Evolutionary conservation across 306 rosid genomes (phyloP), one percentile per base, ranked within the genome.

Genomic region (Fagus sylvatica): DNA sequence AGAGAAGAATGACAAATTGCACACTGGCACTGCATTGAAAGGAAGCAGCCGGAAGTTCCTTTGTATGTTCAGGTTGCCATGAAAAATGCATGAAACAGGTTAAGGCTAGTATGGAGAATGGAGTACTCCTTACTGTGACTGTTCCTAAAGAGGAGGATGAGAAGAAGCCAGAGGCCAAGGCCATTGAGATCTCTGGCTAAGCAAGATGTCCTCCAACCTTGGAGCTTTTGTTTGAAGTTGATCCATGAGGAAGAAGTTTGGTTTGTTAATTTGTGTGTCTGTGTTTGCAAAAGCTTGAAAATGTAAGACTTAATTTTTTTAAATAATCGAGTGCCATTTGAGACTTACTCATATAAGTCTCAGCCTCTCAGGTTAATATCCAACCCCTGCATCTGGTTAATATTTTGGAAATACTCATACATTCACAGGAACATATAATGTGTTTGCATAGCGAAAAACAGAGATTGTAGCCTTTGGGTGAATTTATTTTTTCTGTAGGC

Each of bases 41-140:
- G 72, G 28, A n/a, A 65, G 79, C 73, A 65, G 73, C 9, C 65
- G 79, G 36, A 65, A 64, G 64, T 76, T 65, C 73, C 65, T 48
- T n/a, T 73, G 73, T 19, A 53, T 73, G 64, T 76, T 65, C 79
- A 65, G 79, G 53, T 28, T 76, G 48, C 79, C 79, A 11, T 43
- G 79, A n/a, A 75, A 34, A 75, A 64, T 32, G 79, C 79, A 46
- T 17, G 60, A 72, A 76, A 4, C 49, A 76, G 48, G 79, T 76
- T 59, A 76, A 75, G 53, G 79, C 79, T 61, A 62, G n/a, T 43
- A 36, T 75, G 32, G 79, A 62, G 60, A 48, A 75, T 64, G 79
- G 79, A 46, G 79, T 49, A 71, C 72, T 75, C 15, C 6, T 10
- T 7, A 65, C 72, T n/a, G 62, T 75, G 30, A 49, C 79, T 19